Evolutionary conservation across 768 basidiomycete genomes (phyloP), one percentile per base, ranked within the genome.

Genomic region (Mycena amicta): DNA sequence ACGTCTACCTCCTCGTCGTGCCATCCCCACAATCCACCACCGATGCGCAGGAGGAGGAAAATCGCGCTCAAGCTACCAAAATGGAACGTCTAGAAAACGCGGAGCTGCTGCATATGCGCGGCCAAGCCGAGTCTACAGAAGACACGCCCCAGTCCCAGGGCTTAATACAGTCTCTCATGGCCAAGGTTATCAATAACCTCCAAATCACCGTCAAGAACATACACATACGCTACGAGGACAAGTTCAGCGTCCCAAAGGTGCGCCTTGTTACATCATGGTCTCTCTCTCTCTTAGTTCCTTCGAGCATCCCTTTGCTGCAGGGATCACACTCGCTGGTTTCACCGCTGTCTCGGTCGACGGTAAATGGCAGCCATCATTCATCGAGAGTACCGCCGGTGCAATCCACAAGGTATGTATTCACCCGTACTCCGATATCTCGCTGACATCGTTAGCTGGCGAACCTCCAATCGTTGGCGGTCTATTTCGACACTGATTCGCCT

Each of bases 151-250:
- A 92, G 68, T 86, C 89, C n/a, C 90, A 95, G 74, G 89, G 91
- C 6, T 83, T 96, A 59, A 77, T 92, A 67, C 82, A 90, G 43
- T 93, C 93, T 18, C 75, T 98, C 47, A 85, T 89, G 41, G 83
- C 89, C 45, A 97, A 96, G 70, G 83, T 98, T 56, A 85, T 98
- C 63, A 96, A 98, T 75, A 99, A 99, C 69, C 73, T 98, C 25
- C 97, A 99, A 76, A 86, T 98, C 25, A 95, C 93, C 13, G 86
- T 98, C 59, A 93, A 90, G 74, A 96, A 97, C 66, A 93, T 99
- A 43, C 97, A 99, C 71, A 75, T 98, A 46, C 89, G 97, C 52
- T 99, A 98, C 67, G 97, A 99, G 74, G 97, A 99, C 75, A 89
- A 88, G 50, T 72, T 94, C 66, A 97, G 93, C 66, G 93, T 95